Evolutionary conservation across 2,329 filamentous ascomycete genomes (phyloP).

Genomic region (Gremmenia infestans): DNA sequence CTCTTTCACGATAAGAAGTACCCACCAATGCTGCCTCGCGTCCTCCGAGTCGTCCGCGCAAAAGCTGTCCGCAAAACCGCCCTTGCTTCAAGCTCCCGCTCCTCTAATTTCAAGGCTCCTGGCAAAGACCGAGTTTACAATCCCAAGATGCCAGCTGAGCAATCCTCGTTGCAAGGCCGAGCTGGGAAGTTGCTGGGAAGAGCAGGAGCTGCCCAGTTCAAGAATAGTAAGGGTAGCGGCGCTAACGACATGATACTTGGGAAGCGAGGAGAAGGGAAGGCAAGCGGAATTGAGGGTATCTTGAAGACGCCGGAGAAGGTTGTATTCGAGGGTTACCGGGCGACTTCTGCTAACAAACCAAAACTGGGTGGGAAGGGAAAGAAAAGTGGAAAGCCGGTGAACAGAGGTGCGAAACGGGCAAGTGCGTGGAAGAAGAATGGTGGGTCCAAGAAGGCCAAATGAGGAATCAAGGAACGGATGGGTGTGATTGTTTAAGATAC

Average conservation of each 20-base stretch:
- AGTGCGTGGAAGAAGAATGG: constrained; percentile 37
- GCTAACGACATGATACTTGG: constrained; percentile 26
- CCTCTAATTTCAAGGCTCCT: constrained; percentile 16
- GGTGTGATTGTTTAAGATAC: neutral
- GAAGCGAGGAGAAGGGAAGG: constrained; percentile 14
- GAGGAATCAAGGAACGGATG: neutral
- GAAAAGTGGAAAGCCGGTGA: constrained; percentile 40
- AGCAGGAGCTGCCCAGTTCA: constrained; percentile 48
- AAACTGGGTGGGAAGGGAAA: constrained; percentile 54
- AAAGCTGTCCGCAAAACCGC: constrained; percentile 36
- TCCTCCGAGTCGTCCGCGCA: constrained; percentile 80
- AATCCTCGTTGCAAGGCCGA: constrained; percentile 68
- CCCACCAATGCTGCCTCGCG: constrained; percentile 86
- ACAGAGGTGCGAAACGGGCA: constrained; percentile 31
- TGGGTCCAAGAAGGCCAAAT: constrained; percentile 30
- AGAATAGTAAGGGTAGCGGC: constrained; percentile 26
- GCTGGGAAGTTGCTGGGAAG: constrained; percentile 69
- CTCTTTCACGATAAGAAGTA: constrained; percentile 87
- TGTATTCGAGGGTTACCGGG: constrained; percentile 77
- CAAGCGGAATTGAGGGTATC: constrained; percentile 30
- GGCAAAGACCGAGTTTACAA: constrained; percentile 49
- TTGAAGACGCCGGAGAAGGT: constrained; percentile 60
- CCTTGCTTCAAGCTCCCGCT: constrained; percentile 17
- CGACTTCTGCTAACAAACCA: constrained; percentile 59
- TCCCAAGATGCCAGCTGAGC: constrained; percentile 64